These are phyloP conservation scores for Ilyonectria mors-panacis DNA, from an alignment of 2,329 filamentous ascomycete species.

Conservation along the genomic window DNA sequence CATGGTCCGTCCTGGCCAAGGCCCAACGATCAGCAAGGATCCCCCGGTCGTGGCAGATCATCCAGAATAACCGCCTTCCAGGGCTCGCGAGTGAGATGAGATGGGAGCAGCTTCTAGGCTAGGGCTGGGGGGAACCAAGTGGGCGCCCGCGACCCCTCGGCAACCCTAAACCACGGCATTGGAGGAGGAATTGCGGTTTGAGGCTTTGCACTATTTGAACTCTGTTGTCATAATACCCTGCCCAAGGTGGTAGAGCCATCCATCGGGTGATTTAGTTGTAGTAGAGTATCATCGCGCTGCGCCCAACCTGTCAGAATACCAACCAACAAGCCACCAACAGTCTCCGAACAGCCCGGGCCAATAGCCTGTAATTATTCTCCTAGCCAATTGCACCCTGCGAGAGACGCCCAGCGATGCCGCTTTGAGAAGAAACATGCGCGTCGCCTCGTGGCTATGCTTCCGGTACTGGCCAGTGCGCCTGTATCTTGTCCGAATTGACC, in stretches of 20 bases:
- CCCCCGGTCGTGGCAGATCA: constrained; percentile 4
- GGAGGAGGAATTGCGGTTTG: constrained; percentile 2
- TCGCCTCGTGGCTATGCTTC: background rate
- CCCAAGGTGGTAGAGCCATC: constrained; percentile 9
- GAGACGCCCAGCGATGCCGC: background rate
- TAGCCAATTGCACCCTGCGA: background rate
- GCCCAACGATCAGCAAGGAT: background rate
- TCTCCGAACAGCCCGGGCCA: background rate
- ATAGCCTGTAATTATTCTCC: background rate
- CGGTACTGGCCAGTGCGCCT: background rate
- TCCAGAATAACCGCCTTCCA: constrained; percentile 2
- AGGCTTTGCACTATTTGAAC: constrained; percentile 12
- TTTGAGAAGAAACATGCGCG: background rate
- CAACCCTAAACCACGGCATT: background rate
- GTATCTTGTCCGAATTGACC: no score
- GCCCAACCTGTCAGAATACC: constrained; percentile 12
- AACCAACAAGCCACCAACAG: constrained; percentile 11
- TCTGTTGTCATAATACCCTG: background rate
- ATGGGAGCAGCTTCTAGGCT: constrained; percentile 23
- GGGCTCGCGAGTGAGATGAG: constrained; percentile 22
- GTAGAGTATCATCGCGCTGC: constrained; percentile 17
- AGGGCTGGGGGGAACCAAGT: background rate
- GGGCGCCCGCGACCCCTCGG: constrained; percentile 6
- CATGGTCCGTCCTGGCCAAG: background rate
- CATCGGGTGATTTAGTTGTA: constrained; percentile 19